Base-by-base conservation (phyloP, 2,329 filamentous ascomycete genomes). In the Tolypocladium tundrense region DNA sequence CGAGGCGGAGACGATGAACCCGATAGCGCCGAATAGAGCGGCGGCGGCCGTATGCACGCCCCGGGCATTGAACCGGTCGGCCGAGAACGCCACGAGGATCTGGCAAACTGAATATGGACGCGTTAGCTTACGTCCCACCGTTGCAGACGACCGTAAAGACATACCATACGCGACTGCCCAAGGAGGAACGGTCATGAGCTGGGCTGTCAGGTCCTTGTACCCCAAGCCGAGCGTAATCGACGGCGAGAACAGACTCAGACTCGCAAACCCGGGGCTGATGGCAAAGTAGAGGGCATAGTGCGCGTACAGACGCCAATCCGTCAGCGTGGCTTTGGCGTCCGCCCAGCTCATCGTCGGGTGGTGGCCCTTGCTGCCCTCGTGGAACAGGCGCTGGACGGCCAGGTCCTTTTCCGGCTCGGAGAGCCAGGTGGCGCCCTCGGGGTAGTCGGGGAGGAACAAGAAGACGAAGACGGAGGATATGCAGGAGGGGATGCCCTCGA, bases 261-360 rank as follows among this genome's bases (percentile, higher is more conserved):
- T 82, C 2, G 81, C 81, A 63, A 86, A 84, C 0, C 82, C 81
- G 3, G 77, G 75, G 2, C 79, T 65, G 67, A 83, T 62, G 69
- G 80, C 62, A 75, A 78, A 68, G 59, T 81, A 81, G 11, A 80
- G 74, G 41, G 83, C 65, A 27, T 88, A 88, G 58, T 85, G 79
- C 1, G 85, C 86, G 64, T 90, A 91, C 59, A 91, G 77, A 1
- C 81, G 81, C 70, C 85, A 81, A 64, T 85, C 86, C 59, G 82
- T 85, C 5, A 85, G 75, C 62, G 85, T 90, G 24, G 84, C 79
- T 65, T 84, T 88, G 74, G 85, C 88, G 62, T 92, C 88, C 31
- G 73, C 76, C 70, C 88, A 83, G 1, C 81, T 87, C 65, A 85
- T 81, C 61, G 75, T 78, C 16, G 84, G 79, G 62, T 90, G 84